phyloP scores from a whole-genome alignment of 75 land plant genomes.

The Larix kaempferi region DNA sequence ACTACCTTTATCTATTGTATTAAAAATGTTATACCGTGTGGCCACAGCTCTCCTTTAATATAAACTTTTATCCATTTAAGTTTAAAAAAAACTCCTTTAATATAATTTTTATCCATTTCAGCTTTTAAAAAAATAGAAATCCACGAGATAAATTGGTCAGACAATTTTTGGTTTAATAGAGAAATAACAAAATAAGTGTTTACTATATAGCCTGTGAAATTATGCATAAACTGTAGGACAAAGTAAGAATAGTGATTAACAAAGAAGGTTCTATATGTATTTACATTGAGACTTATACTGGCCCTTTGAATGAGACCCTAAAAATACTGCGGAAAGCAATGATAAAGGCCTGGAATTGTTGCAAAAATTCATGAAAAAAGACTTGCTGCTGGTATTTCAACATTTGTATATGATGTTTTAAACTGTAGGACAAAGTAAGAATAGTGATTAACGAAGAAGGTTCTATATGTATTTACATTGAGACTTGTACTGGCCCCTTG shows the following conservation, averaged over 20 bases:
- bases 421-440: background rate
- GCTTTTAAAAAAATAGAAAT: too few species aligned
- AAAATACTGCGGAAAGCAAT: conserved; percentile 36
- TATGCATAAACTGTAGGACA: background rate
- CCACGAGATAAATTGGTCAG: too few species aligned
- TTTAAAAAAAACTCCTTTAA: too few species aligned
- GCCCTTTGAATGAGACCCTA: conserved; percentile 20
- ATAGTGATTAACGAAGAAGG: background rate
- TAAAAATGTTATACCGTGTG: too few species aligned
- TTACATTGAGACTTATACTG: background rate
- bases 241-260: background rate
- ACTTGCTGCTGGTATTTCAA: conserved; percentile 25
- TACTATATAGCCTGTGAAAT: background rate
- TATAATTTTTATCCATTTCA: too few species aligned
- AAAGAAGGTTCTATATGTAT: background rate
- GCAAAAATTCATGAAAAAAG: conserved; percentile 34
- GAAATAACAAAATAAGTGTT: background rate
- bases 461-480: background rate
- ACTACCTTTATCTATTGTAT: too few species aligned
- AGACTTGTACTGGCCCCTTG: conserved; percentile 1
- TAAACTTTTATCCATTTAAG: too few species aligned
- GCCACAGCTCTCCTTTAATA: too few species aligned
- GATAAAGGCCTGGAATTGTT: conserved; percentile 37
- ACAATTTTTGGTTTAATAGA: too few species aligned
- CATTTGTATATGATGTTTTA: conserved; percentile 14